Percentiles rank a stretch among this genome's conserved stretches.
Conservation (phyloP, 306 rosid genomes). For the Lupinus albus region DNA sequence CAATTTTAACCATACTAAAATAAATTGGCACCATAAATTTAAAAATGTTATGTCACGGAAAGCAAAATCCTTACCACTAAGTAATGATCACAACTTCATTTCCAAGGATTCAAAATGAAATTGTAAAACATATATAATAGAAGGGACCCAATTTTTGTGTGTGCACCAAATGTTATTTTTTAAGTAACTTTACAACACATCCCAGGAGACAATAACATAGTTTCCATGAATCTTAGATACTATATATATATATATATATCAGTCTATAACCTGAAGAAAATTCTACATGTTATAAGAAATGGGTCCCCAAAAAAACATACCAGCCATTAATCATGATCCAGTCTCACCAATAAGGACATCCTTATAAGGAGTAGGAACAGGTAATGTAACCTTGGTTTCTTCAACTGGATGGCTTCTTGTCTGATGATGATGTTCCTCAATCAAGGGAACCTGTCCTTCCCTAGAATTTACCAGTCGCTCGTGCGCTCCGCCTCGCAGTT, state of each 20-base stretch:
- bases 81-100: too few species aligned
- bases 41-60: too few species aligned
- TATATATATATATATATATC: too few species aligned
- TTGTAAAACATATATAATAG: too few species aligned
- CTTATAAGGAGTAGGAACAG: conserved; percentile 65
- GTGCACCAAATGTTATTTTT: too few species aligned
- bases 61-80: too few species aligned
- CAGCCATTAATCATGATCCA: conserved; percentile 23
- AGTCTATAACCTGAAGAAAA: neutral
- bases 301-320: neutral
- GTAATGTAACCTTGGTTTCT: conserved; percentile 37
- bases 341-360: conserved; percentile 68
- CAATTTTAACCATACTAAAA: too few species aligned
- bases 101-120: too few species aligned
- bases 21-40: too few species aligned
- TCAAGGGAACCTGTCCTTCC: conserved; percentile 71
- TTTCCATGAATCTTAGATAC: neutral
- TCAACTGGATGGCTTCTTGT: conserved; percentile 36
- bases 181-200: neutral
- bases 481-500: conserved; percentile 80
- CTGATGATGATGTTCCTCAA: conserved; percentile 53
- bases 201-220: neutral
- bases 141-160: too few species aligned
- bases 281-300: neutral
- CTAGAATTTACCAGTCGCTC: conserved; percentile 57